Evolutionary conservation across 2,329 filamentous ascomycete species (phyloP), one percentile per base, ranked within the genome.

Genomic region (Lecanicillium sp.): DNA sequence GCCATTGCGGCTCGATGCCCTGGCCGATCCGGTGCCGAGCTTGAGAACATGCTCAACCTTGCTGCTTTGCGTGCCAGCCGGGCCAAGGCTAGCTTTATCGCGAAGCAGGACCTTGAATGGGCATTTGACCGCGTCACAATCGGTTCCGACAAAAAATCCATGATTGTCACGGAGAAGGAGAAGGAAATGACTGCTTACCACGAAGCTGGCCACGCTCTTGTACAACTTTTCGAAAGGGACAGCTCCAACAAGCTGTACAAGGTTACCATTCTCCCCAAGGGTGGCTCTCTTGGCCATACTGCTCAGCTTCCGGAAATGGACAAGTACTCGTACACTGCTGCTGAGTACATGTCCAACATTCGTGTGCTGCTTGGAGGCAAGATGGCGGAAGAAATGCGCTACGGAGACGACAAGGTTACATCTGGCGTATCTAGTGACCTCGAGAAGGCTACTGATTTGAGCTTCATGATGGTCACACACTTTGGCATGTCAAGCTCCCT

Each of bases 91-190:
- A 70, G 70, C 43, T 74, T 81, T 33, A 85, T 98, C 38, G 74
- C 75, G 11, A 83, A 87, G 60, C 63, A 73, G 25, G 88, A 96
- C 55, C 81, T 96, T 47, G 89, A 95, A 51, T 98, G 90, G 89
- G 92, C 92, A 41, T 96, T 94, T 64, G 92, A 98, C 67, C 92
- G 92, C 65, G 85, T 98, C 38, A 83, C 95, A 59, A 95, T 98
- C 87, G 92, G 92, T 28, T 85, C 90, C 3, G 92, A 98, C 65
- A 80, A 83, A 56, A 85, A 81, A 58, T 94, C 83, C 49, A 87
- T 90, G 64, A 76, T 95, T 40, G 90, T 98, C 40, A 85, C 83
- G 31, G 79, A 90, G 47, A 88, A 94, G 65, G 92, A 98, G 65
- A 96, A 94, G 67, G 76, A 92, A 51, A 82, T 88, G 71, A 95